Evolutionary conservation across 2,329 filamentous ascomycete species (phyloP).

Genomic region (Xylaria sp.): DNA sequence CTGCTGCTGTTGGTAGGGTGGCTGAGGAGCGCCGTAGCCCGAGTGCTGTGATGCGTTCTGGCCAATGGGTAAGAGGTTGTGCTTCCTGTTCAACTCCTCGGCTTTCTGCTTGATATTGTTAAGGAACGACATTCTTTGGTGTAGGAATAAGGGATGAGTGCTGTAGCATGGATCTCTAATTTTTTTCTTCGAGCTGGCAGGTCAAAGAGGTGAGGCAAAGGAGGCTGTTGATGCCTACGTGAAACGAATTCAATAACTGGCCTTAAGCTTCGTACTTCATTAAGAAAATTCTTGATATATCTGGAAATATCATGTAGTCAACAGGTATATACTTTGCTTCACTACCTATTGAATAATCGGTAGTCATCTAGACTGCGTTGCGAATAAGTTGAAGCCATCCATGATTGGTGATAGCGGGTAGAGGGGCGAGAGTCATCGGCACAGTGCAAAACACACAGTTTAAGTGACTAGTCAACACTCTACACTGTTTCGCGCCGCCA

Average conservation of each 20-base stretch:
- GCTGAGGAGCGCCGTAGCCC: conserved; percentile 23
- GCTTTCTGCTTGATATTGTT: conserved; percentile 55
- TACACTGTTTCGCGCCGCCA: neutral
- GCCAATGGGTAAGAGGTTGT: conserved; percentile 42
- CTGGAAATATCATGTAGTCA: neutral
- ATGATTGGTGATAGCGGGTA: neutral
- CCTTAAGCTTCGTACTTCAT: too few species aligned
- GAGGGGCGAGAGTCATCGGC: neutral
- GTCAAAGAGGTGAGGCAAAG: neutral
- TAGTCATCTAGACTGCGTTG: neutral
- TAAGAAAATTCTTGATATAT: neutral
- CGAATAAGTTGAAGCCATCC: neutral
- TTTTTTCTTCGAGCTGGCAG: neutral
- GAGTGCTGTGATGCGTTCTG: conserved; percentile 40
- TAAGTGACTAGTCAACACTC: neutral
- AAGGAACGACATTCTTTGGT: conserved; percentile 46
- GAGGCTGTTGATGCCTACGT: neutral
- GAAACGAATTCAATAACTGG: neutral
- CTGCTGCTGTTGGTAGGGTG: conserved; percentile 36
- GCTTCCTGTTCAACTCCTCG: conserved; percentile 51
- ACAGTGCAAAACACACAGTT: conserved; percentile 20
- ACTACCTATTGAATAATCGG: neutral
- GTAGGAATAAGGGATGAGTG: neutral
- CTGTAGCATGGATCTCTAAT: neutral
- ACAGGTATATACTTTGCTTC: neutral